These are phyloP conservation scores for Carallia pectinifolia DNA, from an alignment of 345 rosid species.

Conservation along the genomic window DNA sequence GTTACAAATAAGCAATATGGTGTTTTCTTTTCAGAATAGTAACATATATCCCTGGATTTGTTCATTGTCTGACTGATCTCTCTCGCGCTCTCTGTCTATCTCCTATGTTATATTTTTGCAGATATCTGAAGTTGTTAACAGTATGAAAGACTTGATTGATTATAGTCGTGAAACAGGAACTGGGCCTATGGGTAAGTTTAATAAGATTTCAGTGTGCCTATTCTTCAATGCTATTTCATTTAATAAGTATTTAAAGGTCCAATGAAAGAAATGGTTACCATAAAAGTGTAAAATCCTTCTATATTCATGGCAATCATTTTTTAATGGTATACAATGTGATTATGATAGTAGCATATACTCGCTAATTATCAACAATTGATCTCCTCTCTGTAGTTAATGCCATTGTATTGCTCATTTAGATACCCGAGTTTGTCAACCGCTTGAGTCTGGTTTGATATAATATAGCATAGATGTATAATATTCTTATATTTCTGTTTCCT, in stretches of 20 bases:
- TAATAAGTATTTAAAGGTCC: background rate
- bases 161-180: conserved; percentile 86
- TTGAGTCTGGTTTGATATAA: too few species aligned
- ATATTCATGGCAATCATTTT: too few species aligned
- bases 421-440: background rate
- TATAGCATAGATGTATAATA: too few species aligned
- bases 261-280: too few species aligned
- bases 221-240: background rate
- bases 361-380: background rate
- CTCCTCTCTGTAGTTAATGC: background rate
- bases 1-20: background rate
- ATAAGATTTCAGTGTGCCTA: background rate
- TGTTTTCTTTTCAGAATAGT: background rate
- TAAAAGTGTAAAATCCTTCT: too few species aligned
- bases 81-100: background rate
- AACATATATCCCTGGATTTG: background rate
- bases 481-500: too few species aligned
- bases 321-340: background rate
- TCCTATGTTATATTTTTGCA: conserved; percentile 27
- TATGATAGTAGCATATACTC: background rate
- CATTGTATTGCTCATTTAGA: background rate
- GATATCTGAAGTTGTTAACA: conserved; percentile 97
- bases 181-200: conserved; percentile 93
- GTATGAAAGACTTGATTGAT: conserved; percentile 99
- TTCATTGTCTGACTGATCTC: background rate